A percentile compares a stretch with the other conserved stretches of the same genome.
These are phyloP conservation scores for Curvularia lunata DNA, from an alignment of 2,329 filamentous ascomycete genomes.

Conservation along the genomic window DNA sequence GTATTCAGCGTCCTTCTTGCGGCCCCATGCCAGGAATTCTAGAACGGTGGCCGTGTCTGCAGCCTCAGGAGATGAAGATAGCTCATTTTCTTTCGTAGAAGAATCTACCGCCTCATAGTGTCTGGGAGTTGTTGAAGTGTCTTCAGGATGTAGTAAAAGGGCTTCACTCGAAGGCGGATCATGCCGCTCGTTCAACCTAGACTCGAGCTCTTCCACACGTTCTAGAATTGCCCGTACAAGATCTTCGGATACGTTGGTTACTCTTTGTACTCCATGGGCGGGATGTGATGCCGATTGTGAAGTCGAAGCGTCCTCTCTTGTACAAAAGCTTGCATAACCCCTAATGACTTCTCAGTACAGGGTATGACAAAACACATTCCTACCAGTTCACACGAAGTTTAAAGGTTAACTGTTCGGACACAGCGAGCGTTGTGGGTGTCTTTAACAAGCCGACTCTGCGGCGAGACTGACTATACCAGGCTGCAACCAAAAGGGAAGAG, in stretches of 20 bases:
- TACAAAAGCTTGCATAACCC: slow-evolving; percentile 24
- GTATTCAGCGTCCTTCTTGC: slow-evolving; percentile 49
- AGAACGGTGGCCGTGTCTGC: slow-evolving; percentile 56
- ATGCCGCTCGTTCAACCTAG: slow-evolving; percentile 14
- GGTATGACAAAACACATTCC: no score
- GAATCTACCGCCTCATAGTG: slow-evolving; percentile 5
- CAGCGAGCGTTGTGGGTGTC: not conserved
- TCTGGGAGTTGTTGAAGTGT: slow-evolving; percentile 18
- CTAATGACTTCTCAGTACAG: slow-evolving; percentile 5
- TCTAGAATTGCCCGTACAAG: slow-evolving; percentile 29
- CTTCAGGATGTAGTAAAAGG: not conserved
- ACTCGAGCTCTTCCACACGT: slow-evolving; percentile 38
- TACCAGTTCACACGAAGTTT: not conserved
- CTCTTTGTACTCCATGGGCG: slow-evolving; percentile 1
- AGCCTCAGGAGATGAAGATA: not conserved
- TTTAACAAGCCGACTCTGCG: not conserved
- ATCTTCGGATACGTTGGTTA: slow-evolving; percentile 2
- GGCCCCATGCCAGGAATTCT: slow-evolving; percentile 58
- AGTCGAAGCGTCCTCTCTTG: slow-evolving; percentile 14
- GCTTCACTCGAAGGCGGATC: not conserved
- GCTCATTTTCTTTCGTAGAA: not conserved
- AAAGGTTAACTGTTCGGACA: not conserved
- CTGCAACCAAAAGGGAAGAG: not conserved
- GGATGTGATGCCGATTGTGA: not conserved
- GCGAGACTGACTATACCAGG: not conserved